These are phyloP conservation scores for Drechslera avenae DNA, from an alignment of 2,329 filamentous ascomycete genomes.

Conservation along the genomic window DNA sequence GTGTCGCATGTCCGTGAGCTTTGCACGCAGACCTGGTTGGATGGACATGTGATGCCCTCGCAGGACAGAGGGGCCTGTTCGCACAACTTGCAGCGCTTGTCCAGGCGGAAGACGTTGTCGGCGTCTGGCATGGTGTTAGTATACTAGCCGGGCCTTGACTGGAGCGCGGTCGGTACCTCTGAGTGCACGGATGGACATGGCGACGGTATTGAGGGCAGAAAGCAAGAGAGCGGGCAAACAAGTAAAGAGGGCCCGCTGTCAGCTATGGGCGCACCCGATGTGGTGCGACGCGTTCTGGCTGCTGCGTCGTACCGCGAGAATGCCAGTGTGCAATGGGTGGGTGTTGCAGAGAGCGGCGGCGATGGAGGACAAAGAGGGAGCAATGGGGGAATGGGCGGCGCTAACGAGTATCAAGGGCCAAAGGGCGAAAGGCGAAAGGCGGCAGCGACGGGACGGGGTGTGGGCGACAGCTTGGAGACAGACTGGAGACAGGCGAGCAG, in stretches of 20 bases:
- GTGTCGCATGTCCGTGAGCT: slow-evolving; percentile 62
- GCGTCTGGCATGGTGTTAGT: slow-evolving; percentile 36
- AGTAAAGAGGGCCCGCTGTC: slow-evolving; percentile 13
- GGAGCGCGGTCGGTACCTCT: slow-evolving; percentile 14
- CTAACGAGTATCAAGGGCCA: slow-evolving; percentile 10
- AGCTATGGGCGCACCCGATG: slow-evolving; percentile 11
- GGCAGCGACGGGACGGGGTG: not conserved
- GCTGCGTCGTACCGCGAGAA: not conserved
- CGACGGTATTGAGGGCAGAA: slow-evolving; percentile 13
- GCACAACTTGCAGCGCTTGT: slow-evolving; percentile 66
- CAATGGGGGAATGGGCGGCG: slow-evolving; percentile 9
- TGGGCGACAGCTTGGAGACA: not conserved
- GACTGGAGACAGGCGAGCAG: not conserved
- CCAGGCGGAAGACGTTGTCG: slow-evolving; percentile 52
- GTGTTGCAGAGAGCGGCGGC: slow-evolving; percentile 10
- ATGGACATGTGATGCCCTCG: slow-evolving; percentile 58
- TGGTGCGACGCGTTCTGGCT: slow-evolving; percentile 8
- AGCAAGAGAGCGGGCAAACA: too few species aligned
- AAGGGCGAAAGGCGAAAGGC: too few species aligned
- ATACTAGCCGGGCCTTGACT: not conserved
- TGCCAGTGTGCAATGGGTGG: slow-evolving; percentile 4
- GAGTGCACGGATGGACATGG: slow-evolving; percentile 27
- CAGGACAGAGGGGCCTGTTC: slow-evolving; percentile 57
- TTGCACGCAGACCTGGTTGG: slow-evolving; percentile 64
- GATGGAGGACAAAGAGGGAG: slow-evolving; percentile 17